Evolutionary conservation across 2,329 filamentous ascomycete genomes (phyloP).

Genomic region (Pseudocercospora fuligena): DNA sequence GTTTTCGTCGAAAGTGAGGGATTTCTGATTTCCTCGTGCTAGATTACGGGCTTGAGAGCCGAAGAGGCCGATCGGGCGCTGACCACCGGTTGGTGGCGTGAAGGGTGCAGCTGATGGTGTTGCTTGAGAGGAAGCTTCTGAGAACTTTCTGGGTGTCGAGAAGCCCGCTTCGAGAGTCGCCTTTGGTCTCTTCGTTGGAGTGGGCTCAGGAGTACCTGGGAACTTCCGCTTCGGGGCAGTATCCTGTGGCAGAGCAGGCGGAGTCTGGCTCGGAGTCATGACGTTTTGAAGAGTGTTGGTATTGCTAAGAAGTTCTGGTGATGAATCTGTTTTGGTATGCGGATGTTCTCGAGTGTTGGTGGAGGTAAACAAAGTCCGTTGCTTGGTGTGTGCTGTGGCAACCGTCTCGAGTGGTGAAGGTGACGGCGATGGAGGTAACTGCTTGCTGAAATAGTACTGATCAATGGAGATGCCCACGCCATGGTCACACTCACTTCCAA

Average conservation of each 20-base stretch:
- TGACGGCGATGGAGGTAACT: not conserved
- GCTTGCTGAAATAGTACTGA: not conserved
- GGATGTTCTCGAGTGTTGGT: not conserved
- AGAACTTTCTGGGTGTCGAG: not conserved
- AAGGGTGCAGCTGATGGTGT: not conserved
- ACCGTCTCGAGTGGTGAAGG: not conserved
- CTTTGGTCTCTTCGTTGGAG: not conserved
- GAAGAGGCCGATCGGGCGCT: conserved; percentile 13
- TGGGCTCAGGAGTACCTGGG: not conserved
- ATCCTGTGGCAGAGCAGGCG: not conserved
- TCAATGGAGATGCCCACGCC: not conserved
- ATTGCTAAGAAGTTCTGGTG: not conserved
- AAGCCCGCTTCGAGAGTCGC: not conserved
- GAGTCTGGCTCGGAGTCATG: not conserved
- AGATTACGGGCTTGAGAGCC: conserved; percentile 22
- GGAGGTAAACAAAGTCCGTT: not conserved
- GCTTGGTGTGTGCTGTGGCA: conserved; percentile 6
- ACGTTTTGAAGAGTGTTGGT: not conserved
- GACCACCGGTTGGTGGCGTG: not conserved
- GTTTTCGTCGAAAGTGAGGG: not conserved
- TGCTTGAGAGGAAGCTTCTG: not conserved
- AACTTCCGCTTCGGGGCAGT: not conserved
- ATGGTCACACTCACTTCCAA: not conserved
- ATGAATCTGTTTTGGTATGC: not conserved
- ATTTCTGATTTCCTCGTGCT: conserved; percentile 11